Percentiles rank a stretch among this genome's conserved stretches.
Evolutionary conservation across 306 rosid genomes (phyloP).

Genomic region (Pterocarpus santalinus): DNA sequence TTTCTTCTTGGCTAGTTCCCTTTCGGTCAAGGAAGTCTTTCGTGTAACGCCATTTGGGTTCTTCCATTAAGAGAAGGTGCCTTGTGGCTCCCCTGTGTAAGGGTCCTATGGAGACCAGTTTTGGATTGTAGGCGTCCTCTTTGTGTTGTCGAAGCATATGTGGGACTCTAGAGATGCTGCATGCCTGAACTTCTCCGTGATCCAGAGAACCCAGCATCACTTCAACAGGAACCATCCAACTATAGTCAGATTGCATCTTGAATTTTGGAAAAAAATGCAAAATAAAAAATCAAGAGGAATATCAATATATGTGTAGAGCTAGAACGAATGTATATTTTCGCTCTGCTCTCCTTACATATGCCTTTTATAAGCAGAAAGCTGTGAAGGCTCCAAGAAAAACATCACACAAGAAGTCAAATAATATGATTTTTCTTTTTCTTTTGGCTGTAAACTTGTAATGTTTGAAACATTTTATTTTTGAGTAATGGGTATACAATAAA

Average conservation of each 20-base stretch:
- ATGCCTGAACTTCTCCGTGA: background rate
- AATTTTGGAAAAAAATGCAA: too few species aligned
- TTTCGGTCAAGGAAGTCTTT: background rate
- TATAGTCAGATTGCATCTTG: slow-evolving; percentile 17
- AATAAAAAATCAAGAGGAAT: too few species aligned
- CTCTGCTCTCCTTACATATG: too few species aligned
- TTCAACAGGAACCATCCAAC: slow-evolving; percentile 33
- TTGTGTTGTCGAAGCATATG: slow-evolving; percentile 23
- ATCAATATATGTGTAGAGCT: too few species aligned
- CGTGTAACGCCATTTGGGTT: slow-evolving; percentile 47
- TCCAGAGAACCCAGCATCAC: slow-evolving; percentile 1
- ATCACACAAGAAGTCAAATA: too few species aligned
- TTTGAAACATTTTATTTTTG: too few species aligned
- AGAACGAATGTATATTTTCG: too few species aligned
- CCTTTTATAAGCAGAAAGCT: too few species aligned
- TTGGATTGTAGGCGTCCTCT: slow-evolving; percentile 36
- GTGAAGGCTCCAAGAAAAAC: too few species aligned
- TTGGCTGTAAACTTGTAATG: too few species aligned
- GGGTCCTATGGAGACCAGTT: slow-evolving; percentile 45
- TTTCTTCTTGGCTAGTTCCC: background rate
- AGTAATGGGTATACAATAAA: too few species aligned
- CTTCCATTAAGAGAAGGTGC: slow-evolving; percentile 41
- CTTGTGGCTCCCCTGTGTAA: slow-evolving; percentile 36
- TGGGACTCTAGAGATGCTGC: slow-evolving; percentile 44
- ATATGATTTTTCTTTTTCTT: too few species aligned